These are phyloP conservation scores for Solanum clarkiae DNA, from an alignment of 257 asterid species.

Conservation along the genomic window DNA sequence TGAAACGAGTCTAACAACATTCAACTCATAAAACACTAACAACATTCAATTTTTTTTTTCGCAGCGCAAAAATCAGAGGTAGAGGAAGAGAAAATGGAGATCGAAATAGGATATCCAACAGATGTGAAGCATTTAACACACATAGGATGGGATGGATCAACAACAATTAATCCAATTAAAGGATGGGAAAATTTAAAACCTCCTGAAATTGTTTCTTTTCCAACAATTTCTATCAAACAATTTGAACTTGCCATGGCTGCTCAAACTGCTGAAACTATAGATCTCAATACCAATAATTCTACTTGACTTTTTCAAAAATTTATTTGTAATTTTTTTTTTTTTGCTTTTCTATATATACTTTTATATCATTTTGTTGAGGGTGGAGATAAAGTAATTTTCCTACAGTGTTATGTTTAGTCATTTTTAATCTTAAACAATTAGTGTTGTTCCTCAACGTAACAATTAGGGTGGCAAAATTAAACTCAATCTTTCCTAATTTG, in stretches of 20 bases:
- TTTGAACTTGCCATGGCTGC: conserved; percentile 58
- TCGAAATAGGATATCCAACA: conserved; percentile 3
- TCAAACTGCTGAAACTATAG: conserved; percentile 16
- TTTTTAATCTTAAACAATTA: too few species aligned
- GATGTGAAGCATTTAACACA: conserved; percentile 4
- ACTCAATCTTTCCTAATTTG: too few species aligned
- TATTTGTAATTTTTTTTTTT: neutral
- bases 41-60: neutral
- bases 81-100: neutral
- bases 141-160: conserved; percentile 7
- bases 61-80: neutral
- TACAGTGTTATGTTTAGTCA: too few species aligned
- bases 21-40: neutral
- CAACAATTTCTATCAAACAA: conserved; percentile 41
- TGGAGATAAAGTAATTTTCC: neutral
- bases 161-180: neutral
- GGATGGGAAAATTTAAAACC: conserved; percentile 19
- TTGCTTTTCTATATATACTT: neutral
- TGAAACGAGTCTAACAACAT: too few species aligned
- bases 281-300: neutral
- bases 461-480: too few species aligned
- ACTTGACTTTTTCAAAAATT: neutral
- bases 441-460: too few species aligned
- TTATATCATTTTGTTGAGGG: neutral
- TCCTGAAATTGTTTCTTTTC: conserved; percentile 25